These are phyloP conservation scores for Coemansia nantahalensis DNA, from an alignment of 192 early-diverging fungal species.

Conservation along the genomic window DNA sequence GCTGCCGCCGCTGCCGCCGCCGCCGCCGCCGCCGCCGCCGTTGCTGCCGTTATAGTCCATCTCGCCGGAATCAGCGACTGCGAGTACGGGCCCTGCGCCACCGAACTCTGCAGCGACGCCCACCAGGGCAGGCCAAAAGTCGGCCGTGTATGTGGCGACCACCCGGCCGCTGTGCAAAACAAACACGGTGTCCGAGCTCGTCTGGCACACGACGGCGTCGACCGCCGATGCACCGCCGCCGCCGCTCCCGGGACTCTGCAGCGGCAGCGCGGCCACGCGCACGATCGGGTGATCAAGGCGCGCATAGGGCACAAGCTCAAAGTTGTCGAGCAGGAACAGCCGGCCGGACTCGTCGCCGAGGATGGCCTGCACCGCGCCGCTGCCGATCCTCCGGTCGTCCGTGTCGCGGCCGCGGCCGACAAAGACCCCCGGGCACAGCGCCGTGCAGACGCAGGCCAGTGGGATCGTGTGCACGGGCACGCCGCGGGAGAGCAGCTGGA, in stretches of 20 bases:
- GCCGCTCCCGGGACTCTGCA: slow-evolving; percentile 5
- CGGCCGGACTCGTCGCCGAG: slow-evolving; percentile 34
- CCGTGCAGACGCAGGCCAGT: slow-evolving; percentile 24
- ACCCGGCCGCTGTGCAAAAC: slow-evolving; percentile 20
- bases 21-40: too few relatives aligned
- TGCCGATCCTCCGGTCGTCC: background rate
- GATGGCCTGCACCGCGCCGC: slow-evolving; percentile 17
- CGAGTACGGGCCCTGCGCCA: slow-evolving; percentile 13
- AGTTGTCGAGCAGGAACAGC: slow-evolving; percentile 29
- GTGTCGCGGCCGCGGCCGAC: background rate
- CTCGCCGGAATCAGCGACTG: slow-evolving; percentile 12
- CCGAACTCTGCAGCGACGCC: slow-evolving; percentile 8
- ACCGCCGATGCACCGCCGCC: slow-evolving; percentile 3
- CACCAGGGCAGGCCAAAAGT: slow-evolving; percentile 33
- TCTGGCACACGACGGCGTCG: slow-evolving; percentile 37
- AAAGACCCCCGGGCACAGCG: slow-evolving; percentile 28
- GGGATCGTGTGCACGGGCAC: slow-evolving; percentile 17
- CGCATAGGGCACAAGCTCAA: slow-evolving; percentile 31
- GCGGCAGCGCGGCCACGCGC: slow-evolving; percentile 22
- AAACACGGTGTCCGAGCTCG: slow-evolving; percentile 36
- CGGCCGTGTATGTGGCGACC: slow-evolving; percentile 21
- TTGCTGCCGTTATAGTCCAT: too few relatives aligned
- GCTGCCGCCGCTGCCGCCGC: too few relatives aligned
- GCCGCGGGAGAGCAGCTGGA: slow-evolving; percentile 31
- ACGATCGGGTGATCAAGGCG: slow-evolving; percentile 29